A percentile compares a stretch with the other conserved stretches of the same genome.
Evolutionary conservation across 2,329 filamentous ascomycete species (phyloP).

Genomic region (Neospermospora avenae): DNA sequence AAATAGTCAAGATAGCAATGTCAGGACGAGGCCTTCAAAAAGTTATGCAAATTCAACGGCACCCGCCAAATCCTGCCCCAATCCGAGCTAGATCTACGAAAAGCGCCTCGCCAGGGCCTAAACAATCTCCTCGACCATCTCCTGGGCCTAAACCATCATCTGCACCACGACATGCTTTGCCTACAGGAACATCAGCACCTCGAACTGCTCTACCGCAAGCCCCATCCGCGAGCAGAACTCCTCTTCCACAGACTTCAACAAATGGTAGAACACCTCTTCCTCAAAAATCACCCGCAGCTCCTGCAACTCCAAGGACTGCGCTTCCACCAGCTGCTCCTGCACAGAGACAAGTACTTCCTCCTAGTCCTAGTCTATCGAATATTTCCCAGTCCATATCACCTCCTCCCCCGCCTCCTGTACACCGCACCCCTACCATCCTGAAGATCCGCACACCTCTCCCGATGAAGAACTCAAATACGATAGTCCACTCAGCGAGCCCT

Average conservation of each 20-base stretch:
- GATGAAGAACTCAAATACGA: background rate
- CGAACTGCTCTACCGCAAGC: background rate
- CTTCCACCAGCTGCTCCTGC: background rate
- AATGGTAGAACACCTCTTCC: background rate
- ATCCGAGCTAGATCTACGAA: slow-evolving; percentile 17
- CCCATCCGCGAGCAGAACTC: slow-evolving; percentile 8
- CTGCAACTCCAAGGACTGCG: background rate
- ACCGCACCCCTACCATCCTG: background rate
- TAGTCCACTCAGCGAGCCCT: background rate
- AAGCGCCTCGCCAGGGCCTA: slow-evolving; percentile 23
- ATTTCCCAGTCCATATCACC: background rate
- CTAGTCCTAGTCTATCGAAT: slow-evolving; percentile 5
- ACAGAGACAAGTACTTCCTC: slow-evolving; percentile 5
- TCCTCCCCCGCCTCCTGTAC: background rate
- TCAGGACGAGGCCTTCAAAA: slow-evolving; percentile 1
- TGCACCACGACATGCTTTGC: slow-evolving; percentile 1
- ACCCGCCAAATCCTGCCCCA: slow-evolving; percentile 21
- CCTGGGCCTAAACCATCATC: slow-evolving; percentile 17
- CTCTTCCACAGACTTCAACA: slow-evolving; percentile 4
- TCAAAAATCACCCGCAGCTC: background rate
- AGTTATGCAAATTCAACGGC: slow-evolving; percentile 23
- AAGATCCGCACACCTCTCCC: slow-evolving; percentile 23
- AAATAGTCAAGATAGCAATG: slow-evolving; percentile 9
- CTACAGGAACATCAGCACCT: background rate
- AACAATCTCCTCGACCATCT: slow-evolving; percentile 19